Evolutionary conservation across 2,329 filamentous ascomycete species (phyloP).

Genomic region (Penicillium sp.): DNA sequence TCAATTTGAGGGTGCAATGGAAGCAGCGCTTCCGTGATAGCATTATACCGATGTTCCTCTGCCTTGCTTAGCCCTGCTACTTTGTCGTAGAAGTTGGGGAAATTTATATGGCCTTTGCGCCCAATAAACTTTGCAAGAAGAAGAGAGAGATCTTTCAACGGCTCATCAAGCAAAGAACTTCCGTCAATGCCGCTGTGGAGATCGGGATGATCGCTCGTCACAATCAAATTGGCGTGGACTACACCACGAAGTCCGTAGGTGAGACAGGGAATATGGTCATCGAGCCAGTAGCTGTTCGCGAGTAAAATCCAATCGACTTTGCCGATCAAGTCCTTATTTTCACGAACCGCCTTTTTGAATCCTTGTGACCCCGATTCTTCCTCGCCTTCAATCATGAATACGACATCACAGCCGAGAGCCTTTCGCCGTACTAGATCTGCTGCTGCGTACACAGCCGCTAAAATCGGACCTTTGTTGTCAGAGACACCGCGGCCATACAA

Average conservation of each 20-base stretch:
- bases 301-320: conserved; percentile 90
- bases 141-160: conserved; percentile 83
- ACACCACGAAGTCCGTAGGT: conserved; percentile 94
- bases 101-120: conserved; percentile 71
- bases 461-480: conserved; percentile 94
- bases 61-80: conserved; percentile 70
- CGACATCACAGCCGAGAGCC: conserved; percentile 76
- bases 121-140: conserved; percentile 80
- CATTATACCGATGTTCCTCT: conserved; percentile 76
- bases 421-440: conserved; percentile 85
- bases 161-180: conserved; percentile 83
- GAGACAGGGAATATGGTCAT: conserved; percentile 90
- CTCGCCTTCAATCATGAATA: conserved; percentile 94
- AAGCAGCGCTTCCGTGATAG: conserved; percentile 74
- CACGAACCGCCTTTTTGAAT: conserved; percentile 76
- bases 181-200: conserved; percentile 97
- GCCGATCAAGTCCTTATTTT: conserved; percentile 80
- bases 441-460: conserved; percentile 90
- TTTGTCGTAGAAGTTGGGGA: conserved; percentile 84
- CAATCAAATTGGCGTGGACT: conserved; percentile 83
- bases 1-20: conserved; percentile 64
- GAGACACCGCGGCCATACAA: conserved; percentile 94
- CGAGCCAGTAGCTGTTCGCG: conserved; percentile 98
- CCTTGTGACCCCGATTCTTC: conserved; percentile 92
- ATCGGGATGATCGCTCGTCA: conserved; percentile 82